phyloP scores from a whole-genome alignment of 1,284 basidiomycete species.

The Boletus semigastroideus region DNA sequence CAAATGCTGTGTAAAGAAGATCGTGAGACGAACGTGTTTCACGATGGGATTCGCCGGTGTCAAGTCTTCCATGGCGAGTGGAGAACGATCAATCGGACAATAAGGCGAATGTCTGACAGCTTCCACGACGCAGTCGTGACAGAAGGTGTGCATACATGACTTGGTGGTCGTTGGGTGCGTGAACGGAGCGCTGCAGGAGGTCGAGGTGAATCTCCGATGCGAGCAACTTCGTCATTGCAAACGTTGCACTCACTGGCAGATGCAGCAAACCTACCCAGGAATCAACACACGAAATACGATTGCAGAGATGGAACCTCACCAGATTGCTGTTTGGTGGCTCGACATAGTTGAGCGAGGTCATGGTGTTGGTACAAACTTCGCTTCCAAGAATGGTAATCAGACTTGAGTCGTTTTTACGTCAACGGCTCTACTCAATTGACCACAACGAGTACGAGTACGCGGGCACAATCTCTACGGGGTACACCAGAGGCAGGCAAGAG shows the following conservation, averaged over 20 bases:
- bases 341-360: constrained; percentile 46
- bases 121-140: constrained; percentile 67
- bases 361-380: constrained; percentile 11
- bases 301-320: constrained; percentile 34
- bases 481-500: too few relatives aligned
- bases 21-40: constrained; percentile 58
- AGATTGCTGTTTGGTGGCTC: constrained; percentile 58
- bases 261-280: constrained; percentile 67
- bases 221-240: neutral
- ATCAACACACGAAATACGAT: constrained; percentile 4
- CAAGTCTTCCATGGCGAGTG: constrained; percentile 54
- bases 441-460: too few relatives aligned
- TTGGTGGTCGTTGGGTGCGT: constrained; percentile 69
- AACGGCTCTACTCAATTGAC: neutral
- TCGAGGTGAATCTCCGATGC: constrained; percentile 2
- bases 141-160: constrained; percentile 83
- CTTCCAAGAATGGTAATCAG: constrained; percentile 21
- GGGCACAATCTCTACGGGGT: neutral
- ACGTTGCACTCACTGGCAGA: constrained; percentile 61
- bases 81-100: constrained; percentile 83
- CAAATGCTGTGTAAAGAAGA: constrained; percentile 12
- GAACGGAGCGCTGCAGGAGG: constrained; percentile 61
- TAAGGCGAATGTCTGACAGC: constrained; percentile 63
- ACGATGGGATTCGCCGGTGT: constrained; percentile 66
- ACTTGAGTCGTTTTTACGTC: constrained; percentile 17